These are phyloP conservation scores for Penicillium bovifimosum DNA, from an alignment of 495 filamentous ascomycete species.

Conservation along the genomic window DNA sequence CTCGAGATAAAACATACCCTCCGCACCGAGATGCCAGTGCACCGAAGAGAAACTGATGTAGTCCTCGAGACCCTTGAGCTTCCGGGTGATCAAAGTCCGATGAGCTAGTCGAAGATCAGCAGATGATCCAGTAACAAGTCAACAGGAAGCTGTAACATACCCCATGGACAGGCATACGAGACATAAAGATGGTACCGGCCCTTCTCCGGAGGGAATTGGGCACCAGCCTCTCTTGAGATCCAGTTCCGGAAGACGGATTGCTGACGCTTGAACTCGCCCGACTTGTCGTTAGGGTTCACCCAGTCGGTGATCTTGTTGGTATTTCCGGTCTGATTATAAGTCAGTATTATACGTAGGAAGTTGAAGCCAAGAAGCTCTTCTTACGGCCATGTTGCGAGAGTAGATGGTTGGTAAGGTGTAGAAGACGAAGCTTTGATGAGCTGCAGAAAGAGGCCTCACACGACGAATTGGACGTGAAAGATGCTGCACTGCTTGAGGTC, in stretches of 20 bases:
- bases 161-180: constrained; percentile 70
- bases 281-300: constrained; percentile 66
- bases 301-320: constrained; percentile 66
- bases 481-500: constrained; percentile 19
- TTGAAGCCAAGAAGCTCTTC: background rate
- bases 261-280: constrained; percentile 86
- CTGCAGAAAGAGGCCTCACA: constrained; percentile 9
- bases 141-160: constrained; percentile 29
- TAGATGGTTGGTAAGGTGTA: constrained; percentile 14
- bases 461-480: constrained; percentile 15
- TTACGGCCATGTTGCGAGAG: constrained; percentile 41
- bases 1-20: constrained; percentile 36
- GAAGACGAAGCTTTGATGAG: constrained; percentile 17
- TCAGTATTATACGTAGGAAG: background rate
- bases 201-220: constrained; percentile 62
- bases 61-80: constrained; percentile 63
- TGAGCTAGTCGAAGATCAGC: constrained; percentile 43
- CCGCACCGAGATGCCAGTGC: constrained; percentile 61
- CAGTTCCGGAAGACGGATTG: constrained; percentile 64
- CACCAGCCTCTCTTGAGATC: constrained; percentile 59
- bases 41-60: constrained; percentile 60
- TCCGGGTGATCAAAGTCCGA: constrained; percentile 59
- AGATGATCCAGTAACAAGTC: background rate
- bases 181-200: constrained; percentile 68
- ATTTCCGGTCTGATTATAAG: constrained; percentile 26